Evolutionary conservation across 2,329 filamentous ascomycete genomes (phyloP).

Genomic region (Monosporascus sp.): DNA sequence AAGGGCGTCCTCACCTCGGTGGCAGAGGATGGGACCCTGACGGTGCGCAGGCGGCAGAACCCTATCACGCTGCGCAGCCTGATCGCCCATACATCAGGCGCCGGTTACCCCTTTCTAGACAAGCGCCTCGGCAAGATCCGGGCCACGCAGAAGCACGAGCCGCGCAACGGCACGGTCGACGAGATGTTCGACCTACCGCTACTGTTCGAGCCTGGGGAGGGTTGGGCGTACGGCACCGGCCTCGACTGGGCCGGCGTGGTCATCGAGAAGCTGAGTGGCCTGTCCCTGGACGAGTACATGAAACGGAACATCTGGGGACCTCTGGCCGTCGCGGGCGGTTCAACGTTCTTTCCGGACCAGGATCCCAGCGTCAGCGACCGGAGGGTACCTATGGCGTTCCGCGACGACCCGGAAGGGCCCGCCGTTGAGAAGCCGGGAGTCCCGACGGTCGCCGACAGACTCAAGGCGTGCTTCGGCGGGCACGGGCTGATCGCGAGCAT

Average conservation of each 20-base stretch:
- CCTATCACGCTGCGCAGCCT: slow-evolving; percentile 41
- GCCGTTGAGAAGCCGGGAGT: slow-evolving; percentile 11
- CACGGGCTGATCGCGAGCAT: slow-evolving; percentile 30
- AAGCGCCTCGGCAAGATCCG: slow-evolving; percentile 5
- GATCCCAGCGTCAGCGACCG: slow-evolving; percentile 12
- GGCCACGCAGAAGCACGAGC: slow-evolving; percentile 2
- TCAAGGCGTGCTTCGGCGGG: slow-evolving; percentile 26
- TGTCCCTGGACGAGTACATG: slow-evolving; percentile 17
- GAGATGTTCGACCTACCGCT: slow-evolving; percentile 32
- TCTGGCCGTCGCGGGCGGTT: slow-evolving; percentile 8
- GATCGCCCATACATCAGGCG: slow-evolving; percentile 41
- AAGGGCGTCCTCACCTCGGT: slow-evolving; percentile 40
- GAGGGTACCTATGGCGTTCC: slow-evolving; percentile 13
- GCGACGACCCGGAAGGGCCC: slow-evolving; percentile 2
- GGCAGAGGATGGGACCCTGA: slow-evolving; percentile 27
- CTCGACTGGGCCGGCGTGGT: slow-evolving; percentile 36
- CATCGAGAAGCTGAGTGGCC: slow-evolving; percentile 23
- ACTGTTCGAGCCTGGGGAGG: slow-evolving; percentile 37
- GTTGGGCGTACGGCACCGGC: slow-evolving; percentile 35
- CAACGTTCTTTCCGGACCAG: slow-evolving; percentile 16
- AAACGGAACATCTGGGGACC: slow-evolving; percentile 15
- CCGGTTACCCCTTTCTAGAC: slow-evolving; percentile 32
- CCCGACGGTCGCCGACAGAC: slow-evolving; percentile 8
- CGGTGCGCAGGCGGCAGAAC: slow-evolving; percentile 19
- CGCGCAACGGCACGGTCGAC: slow-evolving; percentile 5